Conservation (phyloP, 1,284 basidiomycete species). For the Grifola frondosa region DNA sequence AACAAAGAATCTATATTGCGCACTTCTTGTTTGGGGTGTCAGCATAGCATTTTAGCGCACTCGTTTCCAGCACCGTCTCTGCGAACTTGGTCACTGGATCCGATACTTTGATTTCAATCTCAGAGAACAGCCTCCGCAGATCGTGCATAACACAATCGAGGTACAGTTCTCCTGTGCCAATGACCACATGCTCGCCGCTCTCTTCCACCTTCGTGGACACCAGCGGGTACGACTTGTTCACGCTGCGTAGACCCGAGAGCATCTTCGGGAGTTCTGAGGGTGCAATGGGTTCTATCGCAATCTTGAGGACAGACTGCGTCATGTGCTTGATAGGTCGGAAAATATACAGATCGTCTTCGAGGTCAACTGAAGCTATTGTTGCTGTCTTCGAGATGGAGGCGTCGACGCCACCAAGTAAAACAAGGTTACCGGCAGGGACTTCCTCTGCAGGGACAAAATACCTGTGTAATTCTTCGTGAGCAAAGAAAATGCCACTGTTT, state of each 20-base stretch:
- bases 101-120: conserved; percentile 99
- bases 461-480: conserved; percentile 37
- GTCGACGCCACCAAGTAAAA: conserved; percentile 91
- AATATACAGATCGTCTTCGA: conserved; percentile 87
- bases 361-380: conserved; percentile 74
- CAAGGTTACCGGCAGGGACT: conserved; percentile 89
- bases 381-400: conserved; percentile 95
- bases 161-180: conserved; percentile 97
- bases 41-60: conserved; percentile 97
- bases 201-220: conserved; percentile 97
- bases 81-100: conserved; percentile 99
- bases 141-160: conserved; percentile 98
- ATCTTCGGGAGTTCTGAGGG: conserved; percentile 99
- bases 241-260: conserved; percentile 92
- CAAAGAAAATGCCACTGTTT: conserved; percentile 12
- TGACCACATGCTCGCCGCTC: conserved; percentile 94
- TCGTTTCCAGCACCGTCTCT: conserved; percentile 98
- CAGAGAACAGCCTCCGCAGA: conserved; percentile 87
- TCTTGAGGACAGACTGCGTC: conserved; percentile 96
- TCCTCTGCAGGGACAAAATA: conserved; percentile 90
- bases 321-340: conserved; percentile 96
- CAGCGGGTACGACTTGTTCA: conserved; percentile 98
- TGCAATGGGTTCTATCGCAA: conserved; percentile 97
- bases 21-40: conserved; percentile 99
- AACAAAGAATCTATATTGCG: conserved; percentile 18